Evolutionary conservation across 2,329 filamentous ascomycete genomes (phyloP), one percentile per base, ranked within the genome.

Genomic region (Claviceps sorghi): DNA sequence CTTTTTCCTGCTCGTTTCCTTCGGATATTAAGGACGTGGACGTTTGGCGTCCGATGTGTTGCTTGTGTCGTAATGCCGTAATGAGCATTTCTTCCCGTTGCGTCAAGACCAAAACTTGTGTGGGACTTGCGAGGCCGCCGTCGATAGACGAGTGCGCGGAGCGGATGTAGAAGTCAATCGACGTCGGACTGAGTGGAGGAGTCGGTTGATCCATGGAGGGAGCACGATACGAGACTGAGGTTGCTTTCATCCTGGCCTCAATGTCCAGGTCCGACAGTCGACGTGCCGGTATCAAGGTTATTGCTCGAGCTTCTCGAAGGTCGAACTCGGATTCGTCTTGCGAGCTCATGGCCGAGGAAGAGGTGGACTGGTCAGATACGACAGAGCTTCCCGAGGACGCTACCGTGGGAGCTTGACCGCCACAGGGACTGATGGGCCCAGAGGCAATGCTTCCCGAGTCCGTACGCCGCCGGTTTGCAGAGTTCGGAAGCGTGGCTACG

Each of bases 1-100:
- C 10, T 4, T 22, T 19, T 21, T 34, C 21, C 38, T n/a, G 48
- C 34, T 42, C 26, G 53, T 58, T 46, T 58, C 56, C 65, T 34
- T 69, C 70, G 32, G 72, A 70, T 15, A 69, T 65, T 54, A 74
- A 70, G 22, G 69, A 65, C 13, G 71, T 63, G 19, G 72, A 65
- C 3, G 68, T 70, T 55, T 77, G 71, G 2, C 75, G 72, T 72
- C 78, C 77, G n/a, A 68, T 67, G 3, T 76, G 72, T n/a, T 76
- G 69, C 66, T 78, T 79, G 57, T 75, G 71, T 9, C 78, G 71
- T 43, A 81, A 67, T 2, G 78, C 78, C 2, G 77, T 73, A 4
- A 81, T 66, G 0, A 81, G 67, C 69, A 79, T 73, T 62, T 80
- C 75, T 55, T 81, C 78, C 55, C 80, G 76, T 4, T 68, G 71